Evolutionary conservation across 352 stramenopile genomes (phyloP), one percentile per base, ranked within the genome.

Genomic region (Thalassiosira gravida): DNA sequence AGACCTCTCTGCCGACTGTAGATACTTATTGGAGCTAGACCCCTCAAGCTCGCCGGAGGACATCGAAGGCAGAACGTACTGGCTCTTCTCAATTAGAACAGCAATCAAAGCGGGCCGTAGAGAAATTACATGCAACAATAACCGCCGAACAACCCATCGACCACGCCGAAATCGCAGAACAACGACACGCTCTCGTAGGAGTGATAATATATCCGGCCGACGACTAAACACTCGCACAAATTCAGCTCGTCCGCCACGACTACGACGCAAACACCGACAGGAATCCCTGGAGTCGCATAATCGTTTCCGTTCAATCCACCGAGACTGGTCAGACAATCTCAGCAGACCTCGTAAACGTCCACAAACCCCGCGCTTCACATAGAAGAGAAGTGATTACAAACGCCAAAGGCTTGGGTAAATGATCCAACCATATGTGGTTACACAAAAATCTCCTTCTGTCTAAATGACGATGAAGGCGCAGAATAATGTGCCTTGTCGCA

Each of bases 1-100:
- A 1, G 24, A 37, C 16, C 11, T 74, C 6, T 55, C 55, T 1
- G 22, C 39, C 7, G 22, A 18, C 3, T 52, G 53, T 6, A 49
- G 24, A 52, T 61, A 62, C 20, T 44, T 75, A 9, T 18, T 68
- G 1, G 67, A 75, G n/a, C 16, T 62, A 24, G 37, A 75, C 27
- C 62, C 44, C 13, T 3, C 52, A 1, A 22, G 20, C 22, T 37
- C 37, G 22, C 3, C 1, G 8, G 50, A 37, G 1, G 13, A 5
- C 24, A 5, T 58, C 6, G 50, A 39, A 37, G 27, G 16, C 2
- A 20, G 1, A 37, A 30, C 50, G 1, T 58, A 61, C 29, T 61
- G 52, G 52, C 3, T 61, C 1, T 25, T 44, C n/a, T 25, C 27
- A n/a, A 61, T 61, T 25, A 42, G 44, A 44, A 29, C 52, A 0